These are phyloP conservation scores for Dictyostelium brefeldianum DNA, from an alignment of 78 protist genomes.

Conservation along the genomic window DNA sequence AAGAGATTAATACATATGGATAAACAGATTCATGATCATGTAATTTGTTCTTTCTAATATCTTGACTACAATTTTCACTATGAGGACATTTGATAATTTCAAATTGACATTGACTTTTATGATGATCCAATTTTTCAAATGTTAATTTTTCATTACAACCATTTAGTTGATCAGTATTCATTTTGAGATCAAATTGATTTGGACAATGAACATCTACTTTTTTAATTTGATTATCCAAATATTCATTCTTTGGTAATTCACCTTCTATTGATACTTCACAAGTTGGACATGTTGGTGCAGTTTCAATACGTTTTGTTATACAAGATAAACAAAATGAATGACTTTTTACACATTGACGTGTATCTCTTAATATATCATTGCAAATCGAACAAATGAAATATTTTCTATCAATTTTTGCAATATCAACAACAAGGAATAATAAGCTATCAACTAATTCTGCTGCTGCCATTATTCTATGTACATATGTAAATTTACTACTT, in stretches of 20 bases:
- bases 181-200: neutral
- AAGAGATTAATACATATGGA: neutral
- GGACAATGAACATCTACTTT: neutral
- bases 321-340: neutral
- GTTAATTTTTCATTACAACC: neutral
- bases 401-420: too few relatives aligned
- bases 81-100: neutral
- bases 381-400: neutral
- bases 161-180: neutral
- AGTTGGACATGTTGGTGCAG: neutral
- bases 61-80: neutral
- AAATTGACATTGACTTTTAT: neutral
- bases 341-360: neutral
- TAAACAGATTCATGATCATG: neutral
- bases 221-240: neutral
- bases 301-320: neutral
- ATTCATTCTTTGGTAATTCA: neutral
- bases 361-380: neutral
- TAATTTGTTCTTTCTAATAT: neutral
- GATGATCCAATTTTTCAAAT: neutral
- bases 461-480: too few relatives aligned
- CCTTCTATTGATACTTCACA: too few relatives aligned
- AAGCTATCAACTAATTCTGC: too few relatives aligned
- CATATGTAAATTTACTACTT: too few relatives aligned
- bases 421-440: too few relatives aligned